Evolutionary conservation across 495 filamentous ascomycete species (phyloP).

Genomic region (Durotheca rogersii): DNA sequence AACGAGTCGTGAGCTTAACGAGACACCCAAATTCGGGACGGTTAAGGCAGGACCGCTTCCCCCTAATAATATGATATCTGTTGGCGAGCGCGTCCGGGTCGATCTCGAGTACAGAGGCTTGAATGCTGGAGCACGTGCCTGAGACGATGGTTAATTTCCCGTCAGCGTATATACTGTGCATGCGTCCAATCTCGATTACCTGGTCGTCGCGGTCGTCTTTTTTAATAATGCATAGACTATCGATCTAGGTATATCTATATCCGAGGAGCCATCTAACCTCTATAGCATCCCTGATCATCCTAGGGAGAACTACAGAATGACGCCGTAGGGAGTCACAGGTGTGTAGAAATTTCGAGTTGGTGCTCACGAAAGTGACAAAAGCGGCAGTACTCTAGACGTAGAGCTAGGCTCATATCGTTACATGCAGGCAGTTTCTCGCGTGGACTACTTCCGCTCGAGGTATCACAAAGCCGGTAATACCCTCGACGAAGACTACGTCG

Average conservation of each 20-base stretch:
- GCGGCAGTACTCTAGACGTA: background rate
- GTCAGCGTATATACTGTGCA: background rate
- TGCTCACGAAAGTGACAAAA: background rate
- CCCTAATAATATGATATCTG: background rate
- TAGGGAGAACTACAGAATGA: background rate
- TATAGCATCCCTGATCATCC: background rate
- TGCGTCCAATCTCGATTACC: background rate
- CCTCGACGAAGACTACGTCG: conserved; percentile 41
- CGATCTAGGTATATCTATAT: background rate
- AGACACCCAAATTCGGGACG: background rate
- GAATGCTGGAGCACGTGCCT: background rate
- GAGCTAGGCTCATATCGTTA: conserved; percentile 25
- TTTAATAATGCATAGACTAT: background rate
- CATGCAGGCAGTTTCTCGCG: conserved; percentile 39
- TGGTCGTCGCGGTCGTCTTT: background rate
- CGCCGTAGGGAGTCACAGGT: background rate
- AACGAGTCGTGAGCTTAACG: background rate
- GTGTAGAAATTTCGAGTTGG: background rate
- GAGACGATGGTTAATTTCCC: background rate
- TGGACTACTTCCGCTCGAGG: conserved; percentile 48
- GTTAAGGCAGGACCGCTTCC: background rate
- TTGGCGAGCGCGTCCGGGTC: background rate
- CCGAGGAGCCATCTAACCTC: background rate
- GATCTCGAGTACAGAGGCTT: background rate
- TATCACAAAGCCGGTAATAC: conserved; percentile 42